phyloP scores from a whole-genome alignment of 2,329 filamentous ascomycete genomes.

The Xylaria multiplex region DNA sequence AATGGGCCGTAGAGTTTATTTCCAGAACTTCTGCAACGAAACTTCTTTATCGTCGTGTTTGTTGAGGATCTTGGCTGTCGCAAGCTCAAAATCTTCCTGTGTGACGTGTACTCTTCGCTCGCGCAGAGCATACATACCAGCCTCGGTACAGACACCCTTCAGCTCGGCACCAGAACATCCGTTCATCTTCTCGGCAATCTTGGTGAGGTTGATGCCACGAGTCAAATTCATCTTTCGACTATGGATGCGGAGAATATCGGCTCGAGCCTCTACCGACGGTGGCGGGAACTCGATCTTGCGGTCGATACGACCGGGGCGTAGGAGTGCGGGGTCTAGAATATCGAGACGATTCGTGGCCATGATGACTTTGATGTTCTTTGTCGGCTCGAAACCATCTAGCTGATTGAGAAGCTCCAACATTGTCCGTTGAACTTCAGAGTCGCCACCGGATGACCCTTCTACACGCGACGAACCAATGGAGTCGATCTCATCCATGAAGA shows the following conservation, averaged over 20 bases:
- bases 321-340: conserved; percentile 92
- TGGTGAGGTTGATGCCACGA: conserved; percentile 94
- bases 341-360: conserved; percentile 99
- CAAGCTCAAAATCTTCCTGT: conserved; percentile 98
- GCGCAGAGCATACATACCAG: conserved; percentile 96
- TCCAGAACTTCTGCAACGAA: conserved; percentile 87
- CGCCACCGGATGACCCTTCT: conserved; percentile 92
- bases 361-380: conserved; percentile 99
- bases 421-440: conserved; percentile 97
- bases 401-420: conserved; percentile 99
- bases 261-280: conserved; percentile 93
- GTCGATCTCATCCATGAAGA: conserved; percentile 99
- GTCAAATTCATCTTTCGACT: conserved; percentile 99
- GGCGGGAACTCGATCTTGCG: conserved; percentile 99
- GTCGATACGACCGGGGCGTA: conserved; percentile 97
- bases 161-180: conserved; percentile 96
- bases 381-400: conserved; percentile 97
- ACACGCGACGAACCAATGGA: conserved; percentile 97
- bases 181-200: conserved; percentile 99
- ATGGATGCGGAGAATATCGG: conserved; percentile 97
- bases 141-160: conserved; percentile 98
- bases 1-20: conserved; percentile 57
- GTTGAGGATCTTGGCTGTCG: conserved; percentile 98
- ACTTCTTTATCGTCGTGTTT: conserved; percentile 99
- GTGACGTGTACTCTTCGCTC: conserved; percentile 98